These are phyloP conservation scores for Mentha longifolia DNA, from an alignment of 257 asterid genomes.

Conservation along the genomic window DNA sequence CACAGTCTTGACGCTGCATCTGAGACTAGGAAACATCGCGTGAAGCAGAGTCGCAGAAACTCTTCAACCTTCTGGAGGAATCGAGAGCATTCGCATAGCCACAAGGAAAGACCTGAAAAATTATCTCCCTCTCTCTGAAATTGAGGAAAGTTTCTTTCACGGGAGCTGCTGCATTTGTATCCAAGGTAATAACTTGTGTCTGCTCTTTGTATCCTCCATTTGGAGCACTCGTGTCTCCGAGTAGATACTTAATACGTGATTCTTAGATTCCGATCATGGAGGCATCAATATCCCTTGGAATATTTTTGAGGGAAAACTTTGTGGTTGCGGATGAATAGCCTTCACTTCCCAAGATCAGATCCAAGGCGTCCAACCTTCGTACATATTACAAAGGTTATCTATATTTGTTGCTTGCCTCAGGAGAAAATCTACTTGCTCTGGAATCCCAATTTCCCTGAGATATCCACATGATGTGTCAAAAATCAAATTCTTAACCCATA, in stretches of 20 bases:
- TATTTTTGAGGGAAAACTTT: slow-evolving; percentile 30
- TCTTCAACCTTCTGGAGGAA: slow-evolving; percentile 29
- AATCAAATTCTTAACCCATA: slow-evolving; percentile 25
- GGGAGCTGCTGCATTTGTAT: slow-evolving; percentile 27
- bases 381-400: slow-evolving; percentile 97
- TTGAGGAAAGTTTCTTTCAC: slow-evolving; percentile 23
- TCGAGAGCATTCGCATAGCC: slow-evolving; percentile 18
- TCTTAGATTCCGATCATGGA: slow-evolving; percentile 34
- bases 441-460: slow-evolving; percentile 71
- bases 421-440: slow-evolving; percentile 93
- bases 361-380: slow-evolving; percentile 99
- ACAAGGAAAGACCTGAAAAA: neutral
- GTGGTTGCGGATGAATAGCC: slow-evolving; percentile 25
- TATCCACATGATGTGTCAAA: slow-evolving; percentile 25
- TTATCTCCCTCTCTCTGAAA: neutral
- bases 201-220: slow-evolving; percentile 15
- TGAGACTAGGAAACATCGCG: neutral
- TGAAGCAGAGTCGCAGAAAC: slow-evolving; percentile 14
- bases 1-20: slow-evolving; percentile 25
- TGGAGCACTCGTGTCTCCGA: slow-evolving; percentile 31
- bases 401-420: slow-evolving; percentile 87
- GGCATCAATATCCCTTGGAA: slow-evolving; percentile 30
- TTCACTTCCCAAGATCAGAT: slow-evolving; percentile 52
- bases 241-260: slow-evolving; percentile 24
- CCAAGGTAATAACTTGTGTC: slow-evolving; percentile 25